These are phyloP conservation scores for Lecanicillium sp. DNA, from an alignment of 2,329 filamentous ascomycete genomes.

Conservation along the genomic window DNA sequence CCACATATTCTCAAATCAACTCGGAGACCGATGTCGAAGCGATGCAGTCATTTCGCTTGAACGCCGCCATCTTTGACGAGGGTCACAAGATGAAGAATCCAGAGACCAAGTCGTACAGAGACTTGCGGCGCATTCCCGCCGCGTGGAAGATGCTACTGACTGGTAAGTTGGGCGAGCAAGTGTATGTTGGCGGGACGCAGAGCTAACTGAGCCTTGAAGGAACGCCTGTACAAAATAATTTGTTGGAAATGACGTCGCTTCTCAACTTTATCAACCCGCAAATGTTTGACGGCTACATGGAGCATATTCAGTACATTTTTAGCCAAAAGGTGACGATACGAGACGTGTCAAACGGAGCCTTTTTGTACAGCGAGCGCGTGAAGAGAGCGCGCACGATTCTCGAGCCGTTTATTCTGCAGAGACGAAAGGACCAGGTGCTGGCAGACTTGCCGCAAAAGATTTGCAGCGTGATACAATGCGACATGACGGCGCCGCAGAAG, in stretches of 20 bases:
- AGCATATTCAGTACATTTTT: constrained; percentile 81
- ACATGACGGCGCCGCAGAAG: constrained; percentile 65
- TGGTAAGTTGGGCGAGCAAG: constrained; percentile 21
- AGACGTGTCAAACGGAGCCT: constrained; percentile 69
- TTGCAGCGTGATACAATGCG: constrained; percentile 70
- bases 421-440: constrained; percentile 91
- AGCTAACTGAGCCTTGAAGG: constrained; percentile 50
- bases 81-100: constrained; percentile 90
- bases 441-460: constrained; percentile 73
- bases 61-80: constrained; percentile 76
- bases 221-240: constrained; percentile 89
- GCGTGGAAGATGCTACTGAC: constrained; percentile 76
- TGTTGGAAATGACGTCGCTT: constrained; percentile 83
- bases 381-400: constrained; percentile 83
- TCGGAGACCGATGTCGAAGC: constrained; percentile 42
- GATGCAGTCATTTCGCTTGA: constrained; percentile 39
- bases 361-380: constrained; percentile 83
- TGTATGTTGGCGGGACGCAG: too few relatives aligned
- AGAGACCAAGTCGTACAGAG: constrained; percentile 71
- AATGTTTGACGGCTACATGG: constrained; percentile 69
- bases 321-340: constrained; percentile 83
- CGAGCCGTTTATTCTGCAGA: constrained; percentile 87
- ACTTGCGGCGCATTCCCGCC: constrained; percentile 68
- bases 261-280: constrained; percentile 89
- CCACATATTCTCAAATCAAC: constrained; percentile 53